Conservation (phyloP, 192 early-diverging fungal genomes). For the Glomus cerebriforme region DNA sequence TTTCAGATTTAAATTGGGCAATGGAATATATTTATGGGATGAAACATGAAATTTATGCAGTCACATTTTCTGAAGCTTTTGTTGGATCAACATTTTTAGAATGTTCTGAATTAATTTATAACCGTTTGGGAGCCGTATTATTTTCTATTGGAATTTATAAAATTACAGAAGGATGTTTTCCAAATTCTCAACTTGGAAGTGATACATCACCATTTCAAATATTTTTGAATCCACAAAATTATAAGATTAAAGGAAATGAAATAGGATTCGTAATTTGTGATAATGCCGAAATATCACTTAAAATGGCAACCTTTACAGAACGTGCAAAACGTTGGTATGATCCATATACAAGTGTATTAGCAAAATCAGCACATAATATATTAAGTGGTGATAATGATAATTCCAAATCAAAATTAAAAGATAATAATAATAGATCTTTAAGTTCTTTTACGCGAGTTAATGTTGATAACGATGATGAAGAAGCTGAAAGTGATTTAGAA, state of each 20-base stretch:
- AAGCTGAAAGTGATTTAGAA: neutral
- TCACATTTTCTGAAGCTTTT: conserved; percentile 48
- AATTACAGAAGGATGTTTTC: neutral
- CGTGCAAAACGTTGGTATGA: neutral
- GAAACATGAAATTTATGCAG: conserved; percentile 66
- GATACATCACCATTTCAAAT: conserved; percentile 17
- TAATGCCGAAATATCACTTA: conserved; percentile 6
- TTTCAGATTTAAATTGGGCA: conserved; percentile 47
- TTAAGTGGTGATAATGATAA: neutral
- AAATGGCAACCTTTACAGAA: conserved; percentile 25
- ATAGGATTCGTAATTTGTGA: conserved; percentile 58
- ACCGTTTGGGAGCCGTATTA: conserved; percentile 57
- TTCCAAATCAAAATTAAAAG: neutral
- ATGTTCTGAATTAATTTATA: conserved; percentile 59
- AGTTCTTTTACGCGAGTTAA: neutral
- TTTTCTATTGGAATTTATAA: conserved; percentile 53
- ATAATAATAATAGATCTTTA: neutral
- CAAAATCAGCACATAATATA: neutral
- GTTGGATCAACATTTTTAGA: conserved; percentile 55
- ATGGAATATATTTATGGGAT: conserved; percentile 64
- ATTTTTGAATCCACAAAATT: conserved; percentile 58
- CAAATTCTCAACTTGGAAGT: neutral
- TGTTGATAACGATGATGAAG: neutral
- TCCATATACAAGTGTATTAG: neutral
- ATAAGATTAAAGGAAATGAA: conserved; percentile 62